Evolutionary conservation across 306 rosid genomes (phyloP), one percentile per base, ranked within the genome.

Genomic region (Prunus campanulata): DNA sequence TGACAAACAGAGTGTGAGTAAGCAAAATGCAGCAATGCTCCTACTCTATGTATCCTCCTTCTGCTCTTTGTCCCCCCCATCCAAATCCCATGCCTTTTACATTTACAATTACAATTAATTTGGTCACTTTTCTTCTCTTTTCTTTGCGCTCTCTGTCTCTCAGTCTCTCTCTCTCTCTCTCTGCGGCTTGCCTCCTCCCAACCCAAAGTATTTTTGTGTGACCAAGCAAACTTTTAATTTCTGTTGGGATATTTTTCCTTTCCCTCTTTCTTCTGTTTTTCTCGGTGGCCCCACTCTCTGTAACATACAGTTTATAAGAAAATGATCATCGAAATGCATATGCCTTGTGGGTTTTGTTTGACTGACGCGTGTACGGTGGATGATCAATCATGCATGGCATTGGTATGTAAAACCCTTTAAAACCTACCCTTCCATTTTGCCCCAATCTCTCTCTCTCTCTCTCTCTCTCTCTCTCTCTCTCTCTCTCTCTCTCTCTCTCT

Each of bases 351-450:
- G 25, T 56, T 56, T 56, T 20, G 14, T 56, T 56, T 56, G 62
- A 56, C 62, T 56, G 67, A 62, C 67, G 6, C 67, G 67, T 62
- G 67, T 62, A 62, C 46, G 67, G 46, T 62, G 8, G 11, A 62
- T 30, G 44, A 62, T 30, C 64, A 22, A 62, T 62, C n/a, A 27
- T 62, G 67, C 44, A 27, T 29, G 44, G 20, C 2, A 62, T 30
- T 29, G 44, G 20, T 3, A 62, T 30, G 20, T 13, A 62, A 29
- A 42, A 24, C 24, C 29, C 19, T 51, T 19, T 60, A 46, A 27
- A 18, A 19, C 13, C 32, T 39, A 16, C 25, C 10, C 65, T 3
- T 18, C n/a, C 9, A 11, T 39, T 39, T 39, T 39, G 44, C 44
- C 29, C n/a, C 8, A 24, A 5, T 7, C 72, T 11, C 16, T 30